A percentile compares a stretch with the other conserved stretches of the same genome.
Conservation (phyloP, 495 filamentous ascomycete genomes). For the Hypoxylon cercidicola region DNA sequence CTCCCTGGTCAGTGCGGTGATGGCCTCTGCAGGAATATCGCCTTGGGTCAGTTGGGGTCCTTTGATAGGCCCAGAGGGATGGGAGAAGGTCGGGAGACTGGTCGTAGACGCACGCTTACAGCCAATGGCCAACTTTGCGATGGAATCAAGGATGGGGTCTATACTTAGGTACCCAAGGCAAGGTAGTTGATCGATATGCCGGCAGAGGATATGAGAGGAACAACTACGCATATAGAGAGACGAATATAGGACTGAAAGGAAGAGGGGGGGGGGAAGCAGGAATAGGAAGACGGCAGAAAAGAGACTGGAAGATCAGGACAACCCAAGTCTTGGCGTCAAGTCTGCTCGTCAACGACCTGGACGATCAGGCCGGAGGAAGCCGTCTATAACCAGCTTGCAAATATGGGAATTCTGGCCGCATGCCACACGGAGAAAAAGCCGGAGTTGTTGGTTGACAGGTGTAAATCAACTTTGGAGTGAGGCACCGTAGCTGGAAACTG, state of each 20-base stretch:
- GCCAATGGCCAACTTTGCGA: conserved; percentile 24
- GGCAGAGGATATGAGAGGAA: conserved; percentile 15
- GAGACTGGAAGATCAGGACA: conserved; percentile 11
- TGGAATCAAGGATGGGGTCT: conserved; percentile 26
- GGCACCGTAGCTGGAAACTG: conserved; percentile 8
- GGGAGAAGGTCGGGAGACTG: conserved; percentile 37
- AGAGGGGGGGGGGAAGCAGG: conserved; percentile 23
- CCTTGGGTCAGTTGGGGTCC: conserved; percentile 29
- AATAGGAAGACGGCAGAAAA: conserved; percentile 7
- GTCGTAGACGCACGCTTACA: conserved; percentile 21
- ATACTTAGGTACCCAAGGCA: conserved; percentile 3
- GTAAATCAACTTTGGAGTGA: conserved; percentile 9
- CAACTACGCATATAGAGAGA: conserved; percentile 3
- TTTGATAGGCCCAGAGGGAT: conserved; percentile 33
- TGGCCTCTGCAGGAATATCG: conserved; percentile 34
- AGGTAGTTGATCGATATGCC: conserved; percentile 24
- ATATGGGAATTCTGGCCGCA: conserved; percentile 19
- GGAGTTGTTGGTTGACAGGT: conserved; percentile 10
- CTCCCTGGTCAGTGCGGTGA: conserved; percentile 24
- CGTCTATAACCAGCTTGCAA: conserved; percentile 21
- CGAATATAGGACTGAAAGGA: conserved; percentile 14
- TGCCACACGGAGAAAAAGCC: conserved; percentile 24
- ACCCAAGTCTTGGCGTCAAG: conserved; percentile 4
- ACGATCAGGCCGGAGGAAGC: conserved; percentile 23
- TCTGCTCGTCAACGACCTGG: conserved; percentile 14